These are phyloP conservation scores for Primulina eburnea DNA, from an alignment of 257 asterid genomes.

Conservation along the genomic window DNA sequence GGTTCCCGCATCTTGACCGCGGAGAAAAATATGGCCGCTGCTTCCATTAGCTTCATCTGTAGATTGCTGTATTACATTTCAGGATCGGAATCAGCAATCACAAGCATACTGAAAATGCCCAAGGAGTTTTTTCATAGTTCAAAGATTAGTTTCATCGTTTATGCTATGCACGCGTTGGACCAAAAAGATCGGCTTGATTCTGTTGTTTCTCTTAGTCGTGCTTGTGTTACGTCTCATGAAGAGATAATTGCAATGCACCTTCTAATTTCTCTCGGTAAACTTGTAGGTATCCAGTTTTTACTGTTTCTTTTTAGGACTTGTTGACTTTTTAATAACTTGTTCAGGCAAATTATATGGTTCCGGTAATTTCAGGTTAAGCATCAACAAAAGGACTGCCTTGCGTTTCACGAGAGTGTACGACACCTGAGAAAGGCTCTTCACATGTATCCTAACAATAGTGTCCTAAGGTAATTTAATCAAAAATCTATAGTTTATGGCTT, in stretches of 20 bases:
- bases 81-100: constrained; percentile 70
- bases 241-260: constrained; percentile 66
- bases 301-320: constrained; percentile 17
- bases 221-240: constrained; percentile 51
- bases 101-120: constrained; percentile 76
- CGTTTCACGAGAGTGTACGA: constrained; percentile 58
- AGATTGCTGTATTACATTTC: constrained; percentile 64
- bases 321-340: constrained; percentile 10
- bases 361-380: constrained; percentile 61
- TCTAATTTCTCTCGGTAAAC: constrained; percentile 65
- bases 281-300: constrained; percentile 50
- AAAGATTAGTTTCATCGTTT: constrained; percentile 56
- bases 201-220: constrained; percentile 65
- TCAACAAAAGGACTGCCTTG: constrained; percentile 49
- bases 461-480: constrained; percentile 54
- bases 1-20: constrained; percentile 59
- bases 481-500: constrained; percentile 3
- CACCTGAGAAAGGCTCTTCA: constrained; percentile 88
- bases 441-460: constrained; percentile 68
- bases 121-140: constrained; percentile 66
- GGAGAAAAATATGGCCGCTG: constrained; percentile 64
- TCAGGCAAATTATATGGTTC: constrained; percentile 17
- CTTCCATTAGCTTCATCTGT: constrained; percentile 65
- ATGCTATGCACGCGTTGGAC: constrained; percentile 79
- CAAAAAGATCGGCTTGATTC: constrained; percentile 62